Evolutionary conservation across 2,329 filamentous ascomycete genomes (phyloP).

Genomic region (Metarhizium album): DNA sequence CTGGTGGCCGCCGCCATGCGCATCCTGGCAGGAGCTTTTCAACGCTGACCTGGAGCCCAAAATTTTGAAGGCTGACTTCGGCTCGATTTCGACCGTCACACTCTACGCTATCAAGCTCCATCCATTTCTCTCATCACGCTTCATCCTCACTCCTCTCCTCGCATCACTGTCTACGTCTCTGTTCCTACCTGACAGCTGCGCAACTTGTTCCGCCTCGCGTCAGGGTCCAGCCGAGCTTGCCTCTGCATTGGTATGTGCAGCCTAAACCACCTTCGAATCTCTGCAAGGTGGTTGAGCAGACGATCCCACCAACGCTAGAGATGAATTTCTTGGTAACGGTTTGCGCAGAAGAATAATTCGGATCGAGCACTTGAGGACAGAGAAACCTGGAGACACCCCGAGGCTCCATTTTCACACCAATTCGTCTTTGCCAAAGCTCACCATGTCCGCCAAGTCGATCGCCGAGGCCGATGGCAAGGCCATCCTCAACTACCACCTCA

Average conservation of each 20-base stretch:
- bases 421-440: constrained; percentile 19
- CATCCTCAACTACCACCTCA: constrained; percentile 99
- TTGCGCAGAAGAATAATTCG: neutral
- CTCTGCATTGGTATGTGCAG: constrained; percentile 9
- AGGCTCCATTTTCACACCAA: constrained; percentile 1
- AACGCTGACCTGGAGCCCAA: constrained; percentile 7
- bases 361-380: neutral
- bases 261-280: neutral
- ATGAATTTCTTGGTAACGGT: neutral
- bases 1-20: constrained; percentile 2
- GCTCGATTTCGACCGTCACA: constrained; percentile 5
- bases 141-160: neutral
- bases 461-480: constrained; percentile 99
- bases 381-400: neutral
- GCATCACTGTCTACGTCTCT: neutral
- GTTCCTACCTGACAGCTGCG: constrained; percentile 4
- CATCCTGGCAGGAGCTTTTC: constrained; percentile 10
- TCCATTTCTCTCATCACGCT: no score
- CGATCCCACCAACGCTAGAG: neutral
- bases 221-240: constrained; percentile 6
- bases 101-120: constrained; percentile 7
- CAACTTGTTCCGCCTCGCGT: neutral
- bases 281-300: neutral
- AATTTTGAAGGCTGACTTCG: constrained; percentile 12
- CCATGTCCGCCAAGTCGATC: constrained; percentile 72